Conservation (phyloP, 2,329 filamentous ascomycete genomes). For the Trichoderma simmonsii region DNA sequence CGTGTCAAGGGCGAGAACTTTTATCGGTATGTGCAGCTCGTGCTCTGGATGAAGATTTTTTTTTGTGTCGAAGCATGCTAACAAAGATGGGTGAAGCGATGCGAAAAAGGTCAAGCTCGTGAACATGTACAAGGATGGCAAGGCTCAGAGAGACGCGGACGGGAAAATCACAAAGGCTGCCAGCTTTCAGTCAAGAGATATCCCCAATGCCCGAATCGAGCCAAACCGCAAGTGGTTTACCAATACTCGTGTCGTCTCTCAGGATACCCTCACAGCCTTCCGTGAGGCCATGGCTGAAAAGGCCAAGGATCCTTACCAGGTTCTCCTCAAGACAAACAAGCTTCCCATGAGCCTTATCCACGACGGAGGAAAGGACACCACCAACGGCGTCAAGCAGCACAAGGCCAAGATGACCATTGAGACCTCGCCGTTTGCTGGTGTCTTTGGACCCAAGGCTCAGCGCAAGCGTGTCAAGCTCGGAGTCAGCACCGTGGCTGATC, state of each 20-base stretch:
- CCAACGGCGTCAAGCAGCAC: slow-evolving; percentile 87
- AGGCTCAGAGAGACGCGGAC: slow-evolving; percentile 73
- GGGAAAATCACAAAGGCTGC: slow-evolving; percentile 85
- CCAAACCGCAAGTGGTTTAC: slow-evolving; percentile 98
- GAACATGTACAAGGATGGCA: slow-evolving; percentile 88
- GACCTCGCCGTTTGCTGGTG: slow-evolving; percentile 78
- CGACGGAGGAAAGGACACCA: slow-evolving; percentile 64
- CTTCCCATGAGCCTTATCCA: slow-evolving; percentile 91
- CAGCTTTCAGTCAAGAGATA: slow-evolving; percentile 76
- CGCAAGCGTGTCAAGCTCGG: slow-evolving; percentile 88
- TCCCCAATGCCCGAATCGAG: slow-evolving; percentile 82
- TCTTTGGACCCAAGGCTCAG: slow-evolving; percentile 91
- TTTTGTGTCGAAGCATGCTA: not conserved
- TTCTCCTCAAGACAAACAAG: slow-evolving; percentile 96
- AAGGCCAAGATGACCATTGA: slow-evolving; percentile 92
- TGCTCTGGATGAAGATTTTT: not conserved
- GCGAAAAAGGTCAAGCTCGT: slow-evolving; percentile 87
- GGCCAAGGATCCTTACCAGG: slow-evolving; percentile 84
- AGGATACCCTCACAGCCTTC: slow-evolving; percentile 83
- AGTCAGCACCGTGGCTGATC: slow-evolving; percentile 75
- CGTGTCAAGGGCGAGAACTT: slow-evolving; percentile 97
- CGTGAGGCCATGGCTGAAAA: slow-evolving; percentile 89
- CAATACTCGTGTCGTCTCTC: slow-evolving; percentile 85
- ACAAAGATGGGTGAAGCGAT: slow-evolving; percentile 36
- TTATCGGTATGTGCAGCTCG: slow-evolving; percentile 63